These are phyloP conservation scores for Vitis hybrid DNA, from an alignment of 177 flowering plant species.

Conservation along the genomic window DNA sequence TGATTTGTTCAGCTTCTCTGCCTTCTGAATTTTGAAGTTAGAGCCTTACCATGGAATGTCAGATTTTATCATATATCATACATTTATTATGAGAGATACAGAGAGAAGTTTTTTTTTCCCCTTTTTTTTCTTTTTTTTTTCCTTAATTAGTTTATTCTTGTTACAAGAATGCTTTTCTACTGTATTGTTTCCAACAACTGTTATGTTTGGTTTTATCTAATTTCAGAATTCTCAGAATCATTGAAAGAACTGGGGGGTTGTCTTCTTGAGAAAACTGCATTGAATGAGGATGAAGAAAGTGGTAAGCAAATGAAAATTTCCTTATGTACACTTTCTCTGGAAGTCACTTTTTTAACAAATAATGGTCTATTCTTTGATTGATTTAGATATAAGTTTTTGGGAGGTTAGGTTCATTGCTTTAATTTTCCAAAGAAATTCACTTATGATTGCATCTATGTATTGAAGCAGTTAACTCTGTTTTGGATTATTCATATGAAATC, in stretches of 20 bases:
- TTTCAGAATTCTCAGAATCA: constrained; percentile 88
- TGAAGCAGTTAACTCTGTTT: too few species aligned
- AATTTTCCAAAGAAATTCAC: too few species aligned
- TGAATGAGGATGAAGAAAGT: constrained; percentile 86
- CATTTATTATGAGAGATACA: too few species aligned
- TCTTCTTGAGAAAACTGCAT: constrained; percentile 80
- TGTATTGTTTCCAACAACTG: neutral
- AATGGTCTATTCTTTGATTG: too few species aligned
- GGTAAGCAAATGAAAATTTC: constrained; percentile 39
- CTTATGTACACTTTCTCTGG: neutral
- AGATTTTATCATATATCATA: too few species aligned
- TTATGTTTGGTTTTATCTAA: constrained; percentile 7
- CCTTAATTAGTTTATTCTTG: neutral
- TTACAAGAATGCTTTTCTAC: neutral
- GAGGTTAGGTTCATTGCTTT: too few species aligned
- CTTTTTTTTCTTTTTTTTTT: neutral
- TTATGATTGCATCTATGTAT: too few species aligned
- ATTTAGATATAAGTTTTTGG: too few species aligned
- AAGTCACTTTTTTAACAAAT: too few species aligned
- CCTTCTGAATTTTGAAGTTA: neutral
- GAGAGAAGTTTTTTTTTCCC: too few species aligned
- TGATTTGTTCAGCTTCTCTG: neutral
- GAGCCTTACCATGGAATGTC: too few species aligned
- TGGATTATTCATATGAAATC: too few species aligned
- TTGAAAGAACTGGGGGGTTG: constrained; percentile 83